Evolutionary conservation across 2,329 filamentous ascomycete species (phyloP).

Genomic region (Trichoderma guizhouense): DNA sequence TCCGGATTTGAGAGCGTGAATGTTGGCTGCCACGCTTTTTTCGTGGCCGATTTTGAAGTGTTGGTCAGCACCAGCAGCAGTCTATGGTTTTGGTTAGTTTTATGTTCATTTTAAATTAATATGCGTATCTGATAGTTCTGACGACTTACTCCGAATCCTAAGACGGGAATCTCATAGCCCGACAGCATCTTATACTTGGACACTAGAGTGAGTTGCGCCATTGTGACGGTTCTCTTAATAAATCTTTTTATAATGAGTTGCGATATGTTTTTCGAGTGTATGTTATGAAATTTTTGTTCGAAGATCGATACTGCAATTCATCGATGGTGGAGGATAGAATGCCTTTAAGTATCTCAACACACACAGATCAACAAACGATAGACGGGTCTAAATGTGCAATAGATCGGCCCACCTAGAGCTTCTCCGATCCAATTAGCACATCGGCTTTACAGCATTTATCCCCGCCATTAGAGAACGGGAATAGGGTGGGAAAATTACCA

Average conservation of each 20-base stretch:
- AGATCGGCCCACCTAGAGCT: background rate
- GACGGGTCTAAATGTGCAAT: background rate
- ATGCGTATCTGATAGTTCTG: background rate
- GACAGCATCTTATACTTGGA: conserved; percentile 5
- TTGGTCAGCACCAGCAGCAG: background rate
- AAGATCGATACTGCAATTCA: background rate
- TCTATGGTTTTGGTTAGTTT: background rate
- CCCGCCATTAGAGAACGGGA: background rate
- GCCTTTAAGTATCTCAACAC: background rate
- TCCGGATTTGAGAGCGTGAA: conserved; percentile 50
- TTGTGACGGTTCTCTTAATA: background rate
- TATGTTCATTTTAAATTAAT: background rate
- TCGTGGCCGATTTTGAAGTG: background rate
- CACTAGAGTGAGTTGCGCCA: background rate
- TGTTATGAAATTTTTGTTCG: background rate
- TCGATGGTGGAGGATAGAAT: background rate
- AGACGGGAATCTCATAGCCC: background rate
- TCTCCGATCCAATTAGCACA: background rate
- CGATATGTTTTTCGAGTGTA: background rate
- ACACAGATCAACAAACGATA: background rate
- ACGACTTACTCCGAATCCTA: conserved; percentile 4
- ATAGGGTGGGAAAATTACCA: conserved; percentile 1
- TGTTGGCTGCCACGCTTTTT: background rate
- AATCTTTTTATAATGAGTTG: background rate
- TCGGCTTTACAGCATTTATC: background rate